Percentiles rank a stretch among this genome's conserved stretches.
Evolutionary conservation across 2,329 filamentous ascomycete genomes (phyloP).

Genomic region (Pseudohalonectria lignicola): DNA sequence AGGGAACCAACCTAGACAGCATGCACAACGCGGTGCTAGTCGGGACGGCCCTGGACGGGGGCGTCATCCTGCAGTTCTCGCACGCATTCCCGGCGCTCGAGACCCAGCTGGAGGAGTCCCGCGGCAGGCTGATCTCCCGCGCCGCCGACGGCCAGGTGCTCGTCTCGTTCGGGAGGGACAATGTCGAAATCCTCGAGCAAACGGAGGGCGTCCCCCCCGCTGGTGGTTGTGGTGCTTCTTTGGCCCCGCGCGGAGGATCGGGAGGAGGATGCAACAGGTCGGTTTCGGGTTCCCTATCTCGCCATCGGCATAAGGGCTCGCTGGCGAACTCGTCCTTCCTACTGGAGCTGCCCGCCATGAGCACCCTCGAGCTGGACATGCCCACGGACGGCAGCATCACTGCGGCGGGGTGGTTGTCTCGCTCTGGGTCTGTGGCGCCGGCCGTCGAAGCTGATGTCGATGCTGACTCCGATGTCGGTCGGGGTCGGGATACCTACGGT

Average conservation of each 20-base stretch:
- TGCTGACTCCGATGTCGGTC: too few relatives aligned
- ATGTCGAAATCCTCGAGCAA: neutral
- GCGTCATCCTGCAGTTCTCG: conserved; percentile 2
- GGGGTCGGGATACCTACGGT: too few relatives aligned
- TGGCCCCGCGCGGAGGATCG: too few relatives aligned
- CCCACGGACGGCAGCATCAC: too few relatives aligned
- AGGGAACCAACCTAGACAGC: neutral
- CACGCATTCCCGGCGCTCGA: neutral
- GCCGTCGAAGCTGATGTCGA: too few relatives aligned
- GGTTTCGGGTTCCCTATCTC: too few relatives aligned
- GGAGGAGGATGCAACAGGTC: neutral
- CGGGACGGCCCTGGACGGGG: conserved; percentile 1
- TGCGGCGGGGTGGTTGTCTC: too few relatives aligned
- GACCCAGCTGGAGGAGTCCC: too few relatives aligned
- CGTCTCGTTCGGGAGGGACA: conserved; percentile 2
- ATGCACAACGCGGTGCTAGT: neutral
- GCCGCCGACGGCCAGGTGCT: neutral
- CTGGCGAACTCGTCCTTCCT: neutral
- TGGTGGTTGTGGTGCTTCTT: too few relatives aligned
- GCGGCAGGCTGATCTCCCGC: neutral
- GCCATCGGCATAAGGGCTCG: neutral
- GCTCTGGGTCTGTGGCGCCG: too few relatives aligned
- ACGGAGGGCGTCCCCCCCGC: neutral
- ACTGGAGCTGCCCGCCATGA: neutral
- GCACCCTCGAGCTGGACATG: neutral